Conservation (phyloP, 176 grass and related monocot species). For the Triticum dicoccoides region DNA sequence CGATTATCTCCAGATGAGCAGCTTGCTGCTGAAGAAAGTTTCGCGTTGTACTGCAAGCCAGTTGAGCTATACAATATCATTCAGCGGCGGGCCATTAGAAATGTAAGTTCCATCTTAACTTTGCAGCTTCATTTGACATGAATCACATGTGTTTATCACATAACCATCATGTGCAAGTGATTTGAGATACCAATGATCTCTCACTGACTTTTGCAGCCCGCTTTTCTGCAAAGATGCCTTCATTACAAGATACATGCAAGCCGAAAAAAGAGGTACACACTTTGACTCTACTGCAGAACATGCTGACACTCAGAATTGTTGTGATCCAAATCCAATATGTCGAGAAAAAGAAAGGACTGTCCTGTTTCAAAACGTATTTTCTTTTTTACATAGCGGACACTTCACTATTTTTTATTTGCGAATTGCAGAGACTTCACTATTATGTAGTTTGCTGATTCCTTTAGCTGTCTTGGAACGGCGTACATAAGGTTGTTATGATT, state of each 20-base stretch:
- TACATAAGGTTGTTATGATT: background rate
- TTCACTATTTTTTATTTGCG: no score
- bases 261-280: conserved; percentile 74
- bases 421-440: background rate
- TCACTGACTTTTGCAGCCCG: conserved; percentile 52
- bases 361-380: background rate
- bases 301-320: background rate
- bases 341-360: conserved; percentile 4
- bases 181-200: conserved; percentile 25
- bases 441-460: background rate
- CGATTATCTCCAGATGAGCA: conserved; percentile 62
- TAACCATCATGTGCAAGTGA: conserved; percentile 30
- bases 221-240: conserved; percentile 89
- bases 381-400: background rate
- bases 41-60: conserved; percentile 81
- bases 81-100: conserved; percentile 70
- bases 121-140: background rate
- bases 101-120: conserved; percentile 46
- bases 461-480: background rate
- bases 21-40: conserved; percentile 85
- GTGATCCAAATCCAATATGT: conserved; percentile 6
- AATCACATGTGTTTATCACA: conserved; percentile 11
- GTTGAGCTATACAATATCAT: conserved; percentile 96
- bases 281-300: background rate
- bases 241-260: conserved; percentile 85